These are phyloP conservation scores for Aspergillus campestris DNA, from an alignment of 495 filamentous ascomycete species.

Conservation along the genomic window DNA sequence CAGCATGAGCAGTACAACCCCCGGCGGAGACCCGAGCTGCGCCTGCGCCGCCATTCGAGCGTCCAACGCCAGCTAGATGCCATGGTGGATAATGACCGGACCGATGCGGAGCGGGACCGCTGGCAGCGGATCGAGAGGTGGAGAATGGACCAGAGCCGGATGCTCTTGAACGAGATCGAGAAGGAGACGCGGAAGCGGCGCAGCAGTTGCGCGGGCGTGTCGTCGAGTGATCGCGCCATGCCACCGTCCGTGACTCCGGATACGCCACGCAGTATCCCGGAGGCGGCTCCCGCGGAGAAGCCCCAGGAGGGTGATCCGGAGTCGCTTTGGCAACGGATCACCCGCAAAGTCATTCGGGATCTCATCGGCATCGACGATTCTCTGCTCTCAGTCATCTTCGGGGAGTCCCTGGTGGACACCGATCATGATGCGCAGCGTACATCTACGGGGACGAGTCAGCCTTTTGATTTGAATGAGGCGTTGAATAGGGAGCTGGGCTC, in stretches of 20 bases:
- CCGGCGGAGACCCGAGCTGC: constrained; percentile 34
- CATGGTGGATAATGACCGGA: constrained; percentile 51
- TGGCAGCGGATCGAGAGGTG: constrained; percentile 80
- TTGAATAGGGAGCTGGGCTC: constrained; percentile 27
- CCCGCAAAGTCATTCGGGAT: constrained; percentile 77
- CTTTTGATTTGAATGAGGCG: constrained; percentile 23
- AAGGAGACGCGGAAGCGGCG: constrained; percentile 64
- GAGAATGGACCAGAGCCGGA: constrained; percentile 82
- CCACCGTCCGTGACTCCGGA: constrained; percentile 14
- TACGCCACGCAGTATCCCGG: constrained; percentile 13
- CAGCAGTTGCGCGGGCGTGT: constrained; percentile 25
- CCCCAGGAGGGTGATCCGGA: constrained; percentile 29
- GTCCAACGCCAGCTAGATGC: constrained; percentile 59
- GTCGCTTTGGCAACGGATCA: constrained; percentile 72
- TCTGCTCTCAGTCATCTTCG: constrained; percentile 76
- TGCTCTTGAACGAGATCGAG: constrained; percentile 81
- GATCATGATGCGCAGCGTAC: constrained; percentile 8
- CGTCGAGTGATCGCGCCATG: constrained; percentile 21
- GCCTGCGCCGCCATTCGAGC: constrained; percentile 44
- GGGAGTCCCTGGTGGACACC: constrained; percentile 65
- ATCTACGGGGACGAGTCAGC: constrained; percentile 5
- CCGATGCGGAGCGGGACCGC: constrained; percentile 51
- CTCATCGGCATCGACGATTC: constrained; percentile 86
- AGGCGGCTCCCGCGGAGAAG: constrained; percentile 3
- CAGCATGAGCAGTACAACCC: constrained; percentile 78